These are phyloP conservation scores for Claviceps digitariae DNA, from an alignment of 2,329 filamentous ascomycete genomes.

Conservation along the genomic window DNA sequence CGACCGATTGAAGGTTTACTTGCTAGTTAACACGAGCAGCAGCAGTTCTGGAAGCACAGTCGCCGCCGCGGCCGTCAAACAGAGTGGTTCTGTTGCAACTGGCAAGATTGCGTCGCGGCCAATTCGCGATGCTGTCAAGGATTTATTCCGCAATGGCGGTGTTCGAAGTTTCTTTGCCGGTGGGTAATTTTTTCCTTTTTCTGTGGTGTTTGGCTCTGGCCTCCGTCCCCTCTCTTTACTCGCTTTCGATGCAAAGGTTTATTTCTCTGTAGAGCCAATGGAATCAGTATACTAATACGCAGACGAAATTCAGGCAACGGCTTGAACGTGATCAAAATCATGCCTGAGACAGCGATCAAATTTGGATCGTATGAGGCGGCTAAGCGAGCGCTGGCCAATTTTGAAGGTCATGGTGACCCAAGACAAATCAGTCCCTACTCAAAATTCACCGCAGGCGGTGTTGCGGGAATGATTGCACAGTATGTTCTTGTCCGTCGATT, in stretches of 20 bases:
- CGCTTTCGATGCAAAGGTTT: not conserved
- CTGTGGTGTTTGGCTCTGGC: not conserved
- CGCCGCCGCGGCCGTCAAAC: constrained; percentile 54
- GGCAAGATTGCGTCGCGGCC: constrained; percentile 54
- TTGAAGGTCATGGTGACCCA: constrained; percentile 81
- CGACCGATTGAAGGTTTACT: constrained; percentile 92
- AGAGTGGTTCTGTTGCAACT: constrained; percentile 52
- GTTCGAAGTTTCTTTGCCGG: constrained; percentile 85
- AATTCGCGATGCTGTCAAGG: constrained; percentile 57
- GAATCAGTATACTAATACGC: not conserved
- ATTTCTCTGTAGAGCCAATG: not conserved
- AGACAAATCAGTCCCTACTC: constrained; percentile 68
- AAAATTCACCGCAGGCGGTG: constrained; percentile 80
- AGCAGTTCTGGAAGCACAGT: constrained; percentile 38
- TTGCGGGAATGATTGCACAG: constrained; percentile 91
- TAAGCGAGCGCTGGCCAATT: constrained; percentile 69
- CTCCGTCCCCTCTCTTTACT: not conserved
- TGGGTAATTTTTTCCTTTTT: constrained; percentile 27
- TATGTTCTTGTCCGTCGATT: constrained; percentile 27
- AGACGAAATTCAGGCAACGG: constrained; percentile 58
- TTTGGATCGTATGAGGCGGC: constrained; percentile 96
- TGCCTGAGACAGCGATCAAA: constrained; percentile 97
- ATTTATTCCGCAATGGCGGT: constrained; percentile 76
- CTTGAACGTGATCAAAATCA: constrained; percentile 91
- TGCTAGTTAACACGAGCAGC: constrained; percentile 70